phyloP scores from a whole-genome alignment of 2,329 filamentous ascomycete genomes.

The Fusarium brevicatenulatum region DNA sequence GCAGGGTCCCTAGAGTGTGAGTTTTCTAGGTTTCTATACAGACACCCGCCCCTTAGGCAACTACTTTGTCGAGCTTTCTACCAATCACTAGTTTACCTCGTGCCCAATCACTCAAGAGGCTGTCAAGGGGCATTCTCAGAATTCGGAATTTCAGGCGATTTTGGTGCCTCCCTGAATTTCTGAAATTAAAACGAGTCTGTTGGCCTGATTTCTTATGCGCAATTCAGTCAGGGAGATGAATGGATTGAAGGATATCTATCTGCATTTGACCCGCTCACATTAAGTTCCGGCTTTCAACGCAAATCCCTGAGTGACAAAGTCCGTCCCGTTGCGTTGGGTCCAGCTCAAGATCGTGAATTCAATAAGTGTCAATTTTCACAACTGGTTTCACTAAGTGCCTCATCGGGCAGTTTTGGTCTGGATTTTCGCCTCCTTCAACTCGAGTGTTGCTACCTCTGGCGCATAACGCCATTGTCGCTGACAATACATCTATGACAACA shows the following conservation, averaged over 20 bases:
- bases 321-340: not conserved
- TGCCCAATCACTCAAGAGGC: not conserved
- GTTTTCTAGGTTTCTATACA: not conserved
- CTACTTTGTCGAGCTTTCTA: not conserved
- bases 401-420: not conserved
- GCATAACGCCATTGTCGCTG: not conserved
- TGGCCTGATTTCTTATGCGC: not conserved
- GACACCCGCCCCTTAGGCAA: not conserved
- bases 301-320: not conserved
- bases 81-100: not conserved
- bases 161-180: not conserved
- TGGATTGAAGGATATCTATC: not conserved
- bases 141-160: not conserved
- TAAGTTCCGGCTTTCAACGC: not conserved
- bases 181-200: not conserved
- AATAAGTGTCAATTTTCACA: not conserved
- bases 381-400: not conserved
- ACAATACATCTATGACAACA: not conserved
- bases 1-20: not conserved
- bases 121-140: not conserved
- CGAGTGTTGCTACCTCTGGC: no score
- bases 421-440: not conserved
- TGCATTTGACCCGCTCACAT: not conserved
- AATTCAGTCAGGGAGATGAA: not conserved
- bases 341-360: not conserved